Evolutionary conservation across 441 rosid species (phyloP).

Genomic region (Jatropha multifida): DNA sequence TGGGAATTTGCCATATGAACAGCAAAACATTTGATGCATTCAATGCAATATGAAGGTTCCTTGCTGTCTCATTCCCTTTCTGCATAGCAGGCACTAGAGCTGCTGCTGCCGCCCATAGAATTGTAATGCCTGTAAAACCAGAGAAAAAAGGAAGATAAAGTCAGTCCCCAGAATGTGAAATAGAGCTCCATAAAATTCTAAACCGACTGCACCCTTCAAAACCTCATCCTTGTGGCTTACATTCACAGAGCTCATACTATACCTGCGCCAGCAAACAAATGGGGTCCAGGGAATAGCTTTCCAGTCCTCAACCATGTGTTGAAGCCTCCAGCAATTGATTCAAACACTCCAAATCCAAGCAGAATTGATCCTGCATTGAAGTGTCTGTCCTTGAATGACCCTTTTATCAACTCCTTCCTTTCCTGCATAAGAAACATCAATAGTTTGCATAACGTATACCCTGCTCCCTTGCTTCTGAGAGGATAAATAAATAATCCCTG

Average conservation of each 20-base stretch:
- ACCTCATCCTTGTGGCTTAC: background rate
- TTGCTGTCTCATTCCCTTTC: slow-evolving; percentile 75
- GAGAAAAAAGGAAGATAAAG: slow-evolving; percentile 13
- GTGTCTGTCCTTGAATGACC: slow-evolving; percentile 73
- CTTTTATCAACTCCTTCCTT: slow-evolving; percentile 36
- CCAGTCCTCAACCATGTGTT: slow-evolving; percentile 87
- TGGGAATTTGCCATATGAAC: slow-evolving; percentile 76
- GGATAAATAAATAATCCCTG: background rate
- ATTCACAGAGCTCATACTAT: background rate
- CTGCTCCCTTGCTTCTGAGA: background rate
- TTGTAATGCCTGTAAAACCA: slow-evolving; percentile 61
- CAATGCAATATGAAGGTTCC: slow-evolving; percentile 81
- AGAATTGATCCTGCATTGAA: slow-evolving; percentile 80
- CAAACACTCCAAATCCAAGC: slow-evolving; percentile 86
- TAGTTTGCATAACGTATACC: background rate
- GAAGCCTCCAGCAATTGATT: slow-evolving; percentile 67
- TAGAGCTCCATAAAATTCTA: background rate
- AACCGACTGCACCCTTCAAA: background rate
- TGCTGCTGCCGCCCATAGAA: slow-evolving; percentile 80
- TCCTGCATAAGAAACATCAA: background rate
- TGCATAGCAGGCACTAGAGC: slow-evolving; percentile 94
- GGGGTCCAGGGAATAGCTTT: slow-evolving; percentile 93
- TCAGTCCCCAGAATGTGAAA: background rate
- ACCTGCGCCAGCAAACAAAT: slow-evolving; percentile 93
- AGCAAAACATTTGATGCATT: slow-evolving; percentile 62